A percentile compares a stretch with the other conserved stretches of the same genome.
phyloP scores from a whole-genome alignment of 176 grass and related monocot species.

The Metroxylon sagu region DNA sequence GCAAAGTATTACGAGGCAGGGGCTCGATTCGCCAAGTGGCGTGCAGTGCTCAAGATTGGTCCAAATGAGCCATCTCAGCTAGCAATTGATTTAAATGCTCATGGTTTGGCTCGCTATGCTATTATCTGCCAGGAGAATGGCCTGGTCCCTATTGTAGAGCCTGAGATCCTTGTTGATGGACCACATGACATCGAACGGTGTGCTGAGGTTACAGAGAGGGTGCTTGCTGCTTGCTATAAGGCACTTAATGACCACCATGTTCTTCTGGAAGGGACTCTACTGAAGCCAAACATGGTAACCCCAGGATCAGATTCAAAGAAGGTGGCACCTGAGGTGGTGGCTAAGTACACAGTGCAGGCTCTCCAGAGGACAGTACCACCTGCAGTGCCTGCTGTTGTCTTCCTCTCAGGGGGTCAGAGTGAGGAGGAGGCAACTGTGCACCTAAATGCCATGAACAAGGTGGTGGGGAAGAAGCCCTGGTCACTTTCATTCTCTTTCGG shows the following conservation, averaged over 20 bases:
- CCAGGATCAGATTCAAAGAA: not conserved
- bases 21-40: slow-evolving; percentile 19
- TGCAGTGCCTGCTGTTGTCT: slow-evolving; percentile 8
- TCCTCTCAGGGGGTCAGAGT: slow-evolving; percentile 15
- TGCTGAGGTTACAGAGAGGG: slow-evolving; percentile 8
- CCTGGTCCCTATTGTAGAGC: slow-evolving; percentile 14
- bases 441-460: slow-evolving; percentile 17
- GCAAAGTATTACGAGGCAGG: slow-evolving; percentile 7
- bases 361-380: slow-evolving; percentile 15
- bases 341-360: slow-evolving; percentile 1
- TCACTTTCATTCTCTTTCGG: slow-evolving; percentile 16
- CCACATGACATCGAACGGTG: slow-evolving; percentile 1
- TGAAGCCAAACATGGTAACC: slow-evolving; percentile 20
- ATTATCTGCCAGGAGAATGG: slow-evolving; percentile 24
- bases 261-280: slow-evolving; percentile 10
- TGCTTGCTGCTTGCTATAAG: slow-evolving; percentile 17
- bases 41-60: slow-evolving; percentile 15
- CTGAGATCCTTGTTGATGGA: slow-evolving; percentile 16
- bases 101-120: slow-evolving; percentile 10
- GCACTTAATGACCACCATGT: slow-evolving; percentile 12
- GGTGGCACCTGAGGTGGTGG: slow-evolving; percentile 5
- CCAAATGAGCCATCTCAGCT: slow-evolving; percentile 11
- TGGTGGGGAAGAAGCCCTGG: slow-evolving; percentile 16
- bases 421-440: slow-evolving; percentile 12
- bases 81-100: slow-evolving; percentile 6